Evolutionary conservation across 257 asterid species (phyloP).

Genomic region (Buddleja alternifolia): DNA sequence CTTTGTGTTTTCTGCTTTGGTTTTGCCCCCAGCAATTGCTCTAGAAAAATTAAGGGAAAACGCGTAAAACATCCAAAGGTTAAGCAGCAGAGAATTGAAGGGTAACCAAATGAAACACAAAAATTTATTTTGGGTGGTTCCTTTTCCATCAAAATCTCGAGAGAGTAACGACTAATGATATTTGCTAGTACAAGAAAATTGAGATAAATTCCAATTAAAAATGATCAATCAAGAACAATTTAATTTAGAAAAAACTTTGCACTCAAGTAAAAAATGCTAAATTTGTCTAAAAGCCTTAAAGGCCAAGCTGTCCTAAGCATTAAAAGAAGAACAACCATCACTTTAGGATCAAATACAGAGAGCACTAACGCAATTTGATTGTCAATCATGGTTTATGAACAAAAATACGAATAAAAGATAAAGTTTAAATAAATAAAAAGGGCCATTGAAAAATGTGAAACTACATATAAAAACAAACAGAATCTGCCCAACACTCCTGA

Average conservation of each 20-base stretch:
- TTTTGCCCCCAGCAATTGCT: conserved; percentile 43
- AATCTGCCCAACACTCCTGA: background rate
- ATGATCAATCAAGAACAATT: background rate
- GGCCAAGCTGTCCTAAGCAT: conserved; percentile 3
- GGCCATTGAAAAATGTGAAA: background rate
- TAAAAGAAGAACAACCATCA: background rate
- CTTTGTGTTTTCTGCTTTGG: conserved; percentile 43
- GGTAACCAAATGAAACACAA: conserved; percentile 1
- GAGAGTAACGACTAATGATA: too few species aligned
- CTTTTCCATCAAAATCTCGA: too few species aligned
- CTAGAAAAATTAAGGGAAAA: conserved; percentile 39
- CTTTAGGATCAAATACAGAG: background rate
- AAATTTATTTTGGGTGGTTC: background rate
- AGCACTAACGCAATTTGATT: background rate
- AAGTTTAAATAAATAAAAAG: background rate
- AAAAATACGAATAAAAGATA: background rate
- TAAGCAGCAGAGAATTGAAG: background rate
- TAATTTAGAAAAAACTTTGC: background rate
- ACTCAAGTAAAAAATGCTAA: background rate
- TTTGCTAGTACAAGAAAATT: too few species aligned
- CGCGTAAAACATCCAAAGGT: conserved; percentile 4
- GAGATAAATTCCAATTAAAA: too few species aligned
- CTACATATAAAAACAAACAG: conserved; percentile 5
- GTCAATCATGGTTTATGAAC: background rate
- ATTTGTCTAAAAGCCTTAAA: background rate